A percentile compares a stretch with the other conserved stretches of the same genome.
These are phyloP conservation scores for Sanghuangporus sanghuang DNA, from an alignment of 1,284 basidiomycete genomes.

Conservation along the genomic window DNA sequence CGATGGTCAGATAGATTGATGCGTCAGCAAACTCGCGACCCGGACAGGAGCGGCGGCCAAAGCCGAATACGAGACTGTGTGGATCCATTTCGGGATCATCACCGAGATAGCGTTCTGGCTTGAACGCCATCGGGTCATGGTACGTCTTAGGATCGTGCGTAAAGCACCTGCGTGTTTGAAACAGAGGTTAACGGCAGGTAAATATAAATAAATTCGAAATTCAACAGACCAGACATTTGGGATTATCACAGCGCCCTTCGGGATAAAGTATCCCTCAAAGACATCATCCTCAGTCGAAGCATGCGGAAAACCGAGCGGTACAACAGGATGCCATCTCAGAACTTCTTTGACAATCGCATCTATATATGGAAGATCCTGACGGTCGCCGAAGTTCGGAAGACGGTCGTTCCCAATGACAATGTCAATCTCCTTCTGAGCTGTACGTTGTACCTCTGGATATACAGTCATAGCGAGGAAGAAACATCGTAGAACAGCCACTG, in stretches of 20 bases:
- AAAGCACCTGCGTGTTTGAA: conserved; percentile 8
- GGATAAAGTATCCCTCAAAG: conserved; percentile 18
- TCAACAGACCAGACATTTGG: conserved; percentile 13
- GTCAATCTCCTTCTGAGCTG: conserved; percentile 27
- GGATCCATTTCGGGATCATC: conserved; percentile 12
- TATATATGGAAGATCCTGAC: conserved; percentile 25
- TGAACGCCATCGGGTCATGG: conserved; percentile 16
- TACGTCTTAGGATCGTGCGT: conserved; percentile 15
- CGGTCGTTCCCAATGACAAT: conserved; percentile 21
- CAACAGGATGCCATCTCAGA: conserved; percentile 26
- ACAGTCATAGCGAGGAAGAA: conserved; percentile 28
- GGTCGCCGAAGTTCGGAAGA: conserved; percentile 26
- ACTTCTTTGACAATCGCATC: conserved; percentile 26
- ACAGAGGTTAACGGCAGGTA: background rate
- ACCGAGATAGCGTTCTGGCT: conserved; percentile 19
- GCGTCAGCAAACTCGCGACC: conserved; percentile 19
- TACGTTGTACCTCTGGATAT: conserved; percentile 23
- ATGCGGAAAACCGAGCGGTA: conserved; percentile 23
- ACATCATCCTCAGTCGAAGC: conserved; percentile 13
- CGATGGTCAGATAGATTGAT: conserved; percentile 19
- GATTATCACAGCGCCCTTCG: conserved; percentile 17
- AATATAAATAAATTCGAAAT: background rate
- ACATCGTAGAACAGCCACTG: conserved; percentile 8
- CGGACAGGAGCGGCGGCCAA: conserved; percentile 16
- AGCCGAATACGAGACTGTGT: conserved; percentile 11